These are phyloP conservation scores for Nitzschia inconspicua DNA, from an alignment of 108 stramenopile species.

Conservation along the genomic window DNA sequence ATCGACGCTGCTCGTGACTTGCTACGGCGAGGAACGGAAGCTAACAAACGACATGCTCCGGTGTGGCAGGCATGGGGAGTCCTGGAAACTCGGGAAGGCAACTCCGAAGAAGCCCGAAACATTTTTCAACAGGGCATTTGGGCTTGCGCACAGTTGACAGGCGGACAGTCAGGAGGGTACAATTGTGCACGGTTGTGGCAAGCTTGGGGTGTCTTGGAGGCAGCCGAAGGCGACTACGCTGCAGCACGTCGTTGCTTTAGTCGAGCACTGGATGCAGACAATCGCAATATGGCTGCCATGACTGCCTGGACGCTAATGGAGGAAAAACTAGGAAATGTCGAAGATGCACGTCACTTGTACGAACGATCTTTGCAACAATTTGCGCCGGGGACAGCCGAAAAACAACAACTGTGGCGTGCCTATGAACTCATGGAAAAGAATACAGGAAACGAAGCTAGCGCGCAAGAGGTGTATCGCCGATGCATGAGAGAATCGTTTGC, in stretches of 20 bases:
- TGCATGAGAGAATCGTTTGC: slow-evolving; percentile 67
- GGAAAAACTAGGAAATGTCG: slow-evolving; percentile 57
- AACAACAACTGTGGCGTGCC: slow-evolving; percentile 63
- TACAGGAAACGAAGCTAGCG: slow-evolving; percentile 48
- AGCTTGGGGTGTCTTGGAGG: slow-evolving; percentile 89
- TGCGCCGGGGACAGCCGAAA: slow-evolving; percentile 63
- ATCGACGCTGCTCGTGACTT: slow-evolving; percentile 73
- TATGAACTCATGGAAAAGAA: slow-evolving; percentile 86
- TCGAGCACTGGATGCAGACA: slow-evolving; percentile 86
- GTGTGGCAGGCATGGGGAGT: slow-evolving; percentile 93
- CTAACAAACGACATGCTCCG: slow-evolving; percentile 80
- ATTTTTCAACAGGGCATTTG: slow-evolving; percentile 91
- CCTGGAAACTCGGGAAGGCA: slow-evolving; percentile 77
- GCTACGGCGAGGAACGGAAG: slow-evolving; percentile 66
- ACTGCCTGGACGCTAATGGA: slow-evolving; percentile 88
- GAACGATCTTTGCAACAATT: slow-evolving; percentile 66
- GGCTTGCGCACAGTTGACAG: slow-evolving; percentile 77
- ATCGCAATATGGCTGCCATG: slow-evolving; percentile 76
- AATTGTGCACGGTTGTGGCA: slow-evolving; percentile 86
- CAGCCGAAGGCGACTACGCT: slow-evolving; percentile 68
- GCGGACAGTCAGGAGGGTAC: slow-evolving; percentile 83
- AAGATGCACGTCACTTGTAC: slow-evolving; percentile 68
- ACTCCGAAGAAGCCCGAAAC: slow-evolving; percentile 65
- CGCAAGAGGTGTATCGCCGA: slow-evolving; percentile 68
- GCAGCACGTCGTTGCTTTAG: slow-evolving; percentile 83